Evolutionary conservation across 352 stramenopile genomes (phyloP), one percentile per base, ranked within the genome.

Genomic region (Phytophthora sansomeana): DNA sequence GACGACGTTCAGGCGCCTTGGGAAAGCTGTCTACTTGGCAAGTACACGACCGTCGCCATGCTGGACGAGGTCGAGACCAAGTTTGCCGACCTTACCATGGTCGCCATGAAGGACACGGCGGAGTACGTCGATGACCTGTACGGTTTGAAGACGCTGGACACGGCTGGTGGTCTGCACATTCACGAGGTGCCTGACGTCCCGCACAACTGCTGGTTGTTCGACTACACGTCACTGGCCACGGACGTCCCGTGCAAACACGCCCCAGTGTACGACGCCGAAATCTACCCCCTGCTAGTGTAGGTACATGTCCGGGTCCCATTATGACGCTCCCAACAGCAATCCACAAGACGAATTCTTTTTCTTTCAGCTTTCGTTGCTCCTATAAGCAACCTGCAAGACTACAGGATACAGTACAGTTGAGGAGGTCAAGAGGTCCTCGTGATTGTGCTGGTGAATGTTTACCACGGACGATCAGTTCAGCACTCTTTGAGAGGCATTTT

Each of bases 1-100:
- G 80, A 89, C 52, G 74, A 78, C 19, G 36, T 77, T 13, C 61
- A 81, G 42, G 57, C 61, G 10, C 78, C 78, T 28, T 89, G 76
- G 75, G 75, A 89, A 39, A 77, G 65, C 14, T 77, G 66, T 5
- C 30, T 85, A 4, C 50, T 87, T 7, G 75, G 75, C 32, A 71
- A 75, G 17, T 89, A 87, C 67, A 75, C 68, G 19, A 74, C 72
- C 5, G 75, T 89, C 3, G 50, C 29, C 4, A 67, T 58, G 0
- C 24, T 75, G 11, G 52, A 73, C n/a, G 67, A 72, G 11, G 46
- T 83, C 5, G 44, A 71, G 54, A 69, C 75, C 24, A 63, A 73
- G 46, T 81, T 81, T 30, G 38, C 44, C 4, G 33, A 61, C 32
- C 53, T 87, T 21, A 67, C 51, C 5, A 62, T 87, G 24, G 28